phyloP scores from a whole-genome alignment of 2,329 filamentous ascomycete genomes.

The Monilinia vaccinii-corymbosi region DNA sequence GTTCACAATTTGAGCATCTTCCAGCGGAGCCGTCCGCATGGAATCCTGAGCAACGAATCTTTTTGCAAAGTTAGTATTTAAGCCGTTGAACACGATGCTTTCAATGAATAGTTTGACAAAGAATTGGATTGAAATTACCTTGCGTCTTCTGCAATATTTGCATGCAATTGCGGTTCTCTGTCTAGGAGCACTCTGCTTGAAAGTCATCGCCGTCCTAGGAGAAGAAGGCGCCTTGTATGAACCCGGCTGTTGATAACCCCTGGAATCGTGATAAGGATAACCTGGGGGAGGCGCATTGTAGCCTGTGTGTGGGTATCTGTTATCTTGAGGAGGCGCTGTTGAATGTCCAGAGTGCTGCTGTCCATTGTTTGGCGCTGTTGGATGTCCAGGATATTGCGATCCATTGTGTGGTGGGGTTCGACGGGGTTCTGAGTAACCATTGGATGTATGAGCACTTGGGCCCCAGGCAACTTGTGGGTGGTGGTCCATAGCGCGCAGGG shows the following conservation, averaged over 20 bases:
- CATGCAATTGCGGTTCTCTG: conserved; percentile 53
- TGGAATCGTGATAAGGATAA: conserved; percentile 11
- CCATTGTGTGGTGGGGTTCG: not conserved
- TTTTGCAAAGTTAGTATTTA: conserved; percentile 17
- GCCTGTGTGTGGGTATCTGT: not conserved
- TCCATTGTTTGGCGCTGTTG: not conserved
- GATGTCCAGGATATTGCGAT: not conserved
- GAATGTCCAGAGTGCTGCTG: not conserved
- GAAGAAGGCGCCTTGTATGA: not conserved
- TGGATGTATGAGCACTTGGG: not conserved
- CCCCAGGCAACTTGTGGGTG: not conserved
- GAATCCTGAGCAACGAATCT: conserved; percentile 72
- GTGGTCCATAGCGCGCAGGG: not conserved
- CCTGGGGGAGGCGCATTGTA: not conserved
- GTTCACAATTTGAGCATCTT: conserved; percentile 62
- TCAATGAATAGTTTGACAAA: not conserved
- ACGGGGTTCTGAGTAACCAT: not conserved
- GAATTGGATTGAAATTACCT: conserved; percentile 34
- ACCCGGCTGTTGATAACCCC: conserved; percentile 14
- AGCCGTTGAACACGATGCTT: not conserved
- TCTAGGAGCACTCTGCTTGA: conserved; percentile 42
- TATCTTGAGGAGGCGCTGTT: not conserved
- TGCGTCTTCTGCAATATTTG: conserved; percentile 49
- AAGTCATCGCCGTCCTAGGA: conserved; percentile 17
- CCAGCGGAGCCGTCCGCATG: conserved; percentile 58